Percentiles rank a stretch among this genome's conserved stretches.
Conservation (phyloP, 2,329 filamentous ascomycete genomes). For the Alternaria sp. region DNA sequence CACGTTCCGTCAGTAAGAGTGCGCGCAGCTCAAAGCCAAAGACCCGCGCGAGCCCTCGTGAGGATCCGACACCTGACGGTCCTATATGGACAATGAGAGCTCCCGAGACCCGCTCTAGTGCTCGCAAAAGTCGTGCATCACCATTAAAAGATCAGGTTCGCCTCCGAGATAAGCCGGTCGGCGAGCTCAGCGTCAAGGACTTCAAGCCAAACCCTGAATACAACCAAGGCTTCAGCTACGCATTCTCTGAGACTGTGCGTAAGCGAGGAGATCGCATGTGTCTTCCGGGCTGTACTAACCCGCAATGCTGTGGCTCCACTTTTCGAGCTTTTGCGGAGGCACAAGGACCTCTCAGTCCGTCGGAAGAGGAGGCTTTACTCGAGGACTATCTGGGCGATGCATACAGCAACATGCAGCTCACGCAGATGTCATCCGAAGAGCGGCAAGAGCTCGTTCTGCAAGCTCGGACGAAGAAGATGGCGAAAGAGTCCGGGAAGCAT, state of each 20-base stretch:
- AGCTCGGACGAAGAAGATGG: conserved; percentile 74
- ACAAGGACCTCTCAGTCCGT: conserved; percentile 34
- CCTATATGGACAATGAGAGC: conserved; percentile 33
- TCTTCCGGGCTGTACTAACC: conserved; percentile 74
- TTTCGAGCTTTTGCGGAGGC: conserved; percentile 69
- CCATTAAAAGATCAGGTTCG: conserved; percentile 13
- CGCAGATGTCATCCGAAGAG: conserved; percentile 64
- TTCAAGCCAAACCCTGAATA: conserved; percentile 81
- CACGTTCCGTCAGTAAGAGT: conserved; percentile 1
- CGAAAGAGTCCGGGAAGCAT: conserved; percentile 79
- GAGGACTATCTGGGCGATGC: conserved; percentile 62
- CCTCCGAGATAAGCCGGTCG: conserved; percentile 62
- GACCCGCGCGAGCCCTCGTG: conserved; percentile 4
- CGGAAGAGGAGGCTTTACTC: conserved; percentile 49
- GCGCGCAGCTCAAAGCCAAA: conserved; percentile 4
- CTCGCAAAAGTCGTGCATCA: conserved; percentile 8
- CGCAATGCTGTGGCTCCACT: conserved; percentile 76
- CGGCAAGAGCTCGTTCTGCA: conserved; percentile 72
- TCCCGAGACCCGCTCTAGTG: conserved; percentile 12
- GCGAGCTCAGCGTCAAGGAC: conserved; percentile 68
- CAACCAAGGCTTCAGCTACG: conserved; percentile 74
- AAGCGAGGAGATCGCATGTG: conserved; percentile 71
- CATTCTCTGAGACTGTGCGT: conserved; percentile 77
- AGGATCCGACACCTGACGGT: conserved; percentile 20
- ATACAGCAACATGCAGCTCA: conserved; percentile 45